Evolutionary conservation across 768 basidiomycete genomes (phyloP), one percentile per base, ranked within the genome.

Genomic region (Lactifluus subvellereus): DNA sequence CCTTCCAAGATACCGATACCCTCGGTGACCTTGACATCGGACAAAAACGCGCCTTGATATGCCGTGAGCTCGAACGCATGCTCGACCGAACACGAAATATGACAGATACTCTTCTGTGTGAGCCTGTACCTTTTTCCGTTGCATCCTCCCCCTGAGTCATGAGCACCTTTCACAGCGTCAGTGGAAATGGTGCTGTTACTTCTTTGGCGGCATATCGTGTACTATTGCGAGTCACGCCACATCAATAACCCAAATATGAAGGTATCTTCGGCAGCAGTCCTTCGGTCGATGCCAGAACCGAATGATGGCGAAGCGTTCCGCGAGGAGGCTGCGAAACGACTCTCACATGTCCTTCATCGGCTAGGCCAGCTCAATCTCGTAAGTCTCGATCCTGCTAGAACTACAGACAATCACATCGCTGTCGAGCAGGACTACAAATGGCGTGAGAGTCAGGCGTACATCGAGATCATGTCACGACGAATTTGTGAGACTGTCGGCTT

Each of bases 151-250:
- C 38, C 50, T 32, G 35, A 45, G 30, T 55, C 38, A 27, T 40
- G 10, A 3, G 16, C 30, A 6, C 43, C n/a, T 14, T 13, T 27
- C 22, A 37, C 66, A 89, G 89, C 81, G 60, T 82, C 86, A 16
- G 74, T 84, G 54, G 94, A 95, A 73, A 88, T 93, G 83, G 72
- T 89, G 6, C 77, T 94, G 9, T 77, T 94, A 18, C 78, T 94
- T 20, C 75, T 92, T 10, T 93, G 89, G 88, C 80, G 91, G 16
- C 94, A 95, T 69, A 70, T 91, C 33, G 78, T 82, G 14, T 84
- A 85, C 70, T 94, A 88, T 72, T 72, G 78, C 43, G 77, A 80
- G 57, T 72, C 73, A 57, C 60, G 73, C n/a, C 73, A 72, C 55
- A 45, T 70, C 69, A 73, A 72, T 67, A 75, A 67, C 53, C 77